Conservation (phyloP, 768 basidiomycete genomes). For the Leucocoprinus birnbaumii region DNA sequence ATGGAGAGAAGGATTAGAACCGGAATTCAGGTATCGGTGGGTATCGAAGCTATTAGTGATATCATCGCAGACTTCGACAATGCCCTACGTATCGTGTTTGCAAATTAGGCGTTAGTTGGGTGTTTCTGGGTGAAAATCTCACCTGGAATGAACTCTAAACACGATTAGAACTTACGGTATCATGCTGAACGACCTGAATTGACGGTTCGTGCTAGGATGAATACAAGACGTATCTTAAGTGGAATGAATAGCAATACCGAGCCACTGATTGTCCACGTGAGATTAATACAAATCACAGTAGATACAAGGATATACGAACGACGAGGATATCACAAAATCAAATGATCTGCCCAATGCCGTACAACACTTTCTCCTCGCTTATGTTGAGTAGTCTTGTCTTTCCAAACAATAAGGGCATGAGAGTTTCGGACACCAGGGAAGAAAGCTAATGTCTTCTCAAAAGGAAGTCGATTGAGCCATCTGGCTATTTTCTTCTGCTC, state of each 20-base stretch:
- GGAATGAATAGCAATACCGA: no score
- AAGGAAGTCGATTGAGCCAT: conserved; percentile 64
- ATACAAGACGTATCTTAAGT: no score
- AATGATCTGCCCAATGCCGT: conserved; percentile 68
- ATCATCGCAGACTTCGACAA: conserved; percentile 41
- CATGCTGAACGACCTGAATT: no score
- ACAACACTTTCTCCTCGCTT: conserved; percentile 62
- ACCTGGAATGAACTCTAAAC: no score
- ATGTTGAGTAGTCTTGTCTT: conserved; percentile 53
- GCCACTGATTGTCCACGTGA: no score
- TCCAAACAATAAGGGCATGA: conserved; percentile 69
- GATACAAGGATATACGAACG: no score
- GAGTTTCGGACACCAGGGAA: conserved; percentile 59
- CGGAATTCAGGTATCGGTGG: conserved; percentile 24
- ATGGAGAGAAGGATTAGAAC: no score
- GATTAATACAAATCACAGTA: no score
- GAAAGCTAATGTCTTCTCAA: conserved; percentile 71
- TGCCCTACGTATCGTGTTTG: conserved; percentile 27
- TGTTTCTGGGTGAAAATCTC: no score
- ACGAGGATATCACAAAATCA: conserved; percentile 36
- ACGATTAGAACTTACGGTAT: no score
- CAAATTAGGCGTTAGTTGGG: no score
- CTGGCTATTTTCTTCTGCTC: conserved; percentile 55
- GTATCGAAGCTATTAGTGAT: conserved; percentile 40
- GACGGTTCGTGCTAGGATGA: no score